Conservation (phyloP, 371 early-diverging fungal genomes). For the Circinella umbellata region DNA sequence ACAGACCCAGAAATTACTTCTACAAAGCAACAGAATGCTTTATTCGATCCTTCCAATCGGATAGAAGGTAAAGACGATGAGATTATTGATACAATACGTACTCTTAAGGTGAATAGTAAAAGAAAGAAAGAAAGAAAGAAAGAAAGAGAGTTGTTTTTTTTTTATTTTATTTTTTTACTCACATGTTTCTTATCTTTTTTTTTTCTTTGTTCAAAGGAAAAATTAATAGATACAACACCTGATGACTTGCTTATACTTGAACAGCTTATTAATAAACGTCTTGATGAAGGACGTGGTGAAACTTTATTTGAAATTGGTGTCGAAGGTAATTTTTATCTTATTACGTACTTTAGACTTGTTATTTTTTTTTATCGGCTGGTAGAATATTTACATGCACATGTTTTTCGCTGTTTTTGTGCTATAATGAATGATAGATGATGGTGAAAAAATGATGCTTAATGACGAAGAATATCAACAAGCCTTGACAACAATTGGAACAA, state of each 20-base stretch:
- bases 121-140: not conserved
- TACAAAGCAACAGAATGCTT: constrained; percentile 6
- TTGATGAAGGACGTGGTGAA: constrained; percentile 77
- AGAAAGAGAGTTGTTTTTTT: not conserved
- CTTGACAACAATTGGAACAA: constrained; percentile 46
- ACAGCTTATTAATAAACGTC: constrained; percentile 48
- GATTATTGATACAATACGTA: constrained; percentile 4
- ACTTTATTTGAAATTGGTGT: constrained; percentile 76
- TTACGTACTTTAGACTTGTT: no score
- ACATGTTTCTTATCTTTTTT: not conserved
- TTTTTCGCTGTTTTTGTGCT: no score
- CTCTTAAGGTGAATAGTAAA: constrained; percentile 14
- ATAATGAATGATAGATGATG: constrained; percentile 62
- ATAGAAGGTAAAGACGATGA: constrained; percentile 9
- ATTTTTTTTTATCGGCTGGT: no score
- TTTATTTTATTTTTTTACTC: not conserved
- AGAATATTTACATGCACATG: no score
- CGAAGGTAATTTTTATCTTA: constrained; percentile 56
- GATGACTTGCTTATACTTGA: constrained; percentile 50
- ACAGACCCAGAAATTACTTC: not conserved
- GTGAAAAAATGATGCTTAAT: constrained; percentile 68
- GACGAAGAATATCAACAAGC: constrained; percentile 62
- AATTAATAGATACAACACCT: constrained; percentile 45
- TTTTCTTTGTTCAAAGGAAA: constrained; percentile 18
- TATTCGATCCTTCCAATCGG: constrained; percentile 15